These are phyloP conservation scores for Emergomyces africanus DNA, from an alignment of 2,329 filamentous ascomycete genomes.

Conservation along the genomic window DNA sequence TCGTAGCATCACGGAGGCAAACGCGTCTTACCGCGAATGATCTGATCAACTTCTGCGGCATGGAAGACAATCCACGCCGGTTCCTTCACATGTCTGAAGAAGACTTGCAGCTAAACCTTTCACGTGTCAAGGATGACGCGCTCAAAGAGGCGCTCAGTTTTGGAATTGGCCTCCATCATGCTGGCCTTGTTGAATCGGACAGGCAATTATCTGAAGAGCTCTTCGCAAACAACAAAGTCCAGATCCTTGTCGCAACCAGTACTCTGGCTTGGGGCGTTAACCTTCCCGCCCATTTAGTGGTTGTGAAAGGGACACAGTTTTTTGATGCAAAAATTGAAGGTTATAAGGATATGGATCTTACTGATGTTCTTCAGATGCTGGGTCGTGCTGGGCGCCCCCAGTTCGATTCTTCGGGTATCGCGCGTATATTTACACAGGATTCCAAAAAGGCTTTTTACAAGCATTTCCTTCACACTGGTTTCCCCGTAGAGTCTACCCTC, in stretches of 20 bases:
- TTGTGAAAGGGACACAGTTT: constrained; percentile 96
- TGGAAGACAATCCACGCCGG: constrained; percentile 92
- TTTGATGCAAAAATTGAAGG: constrained; percentile 97
- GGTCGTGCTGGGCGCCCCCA: constrained; percentile 91
- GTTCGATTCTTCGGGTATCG: constrained; percentile 91
- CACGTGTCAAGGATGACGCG: constrained; percentile 83
- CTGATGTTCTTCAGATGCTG: constrained; percentile 95
- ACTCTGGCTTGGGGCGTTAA: constrained; percentile 98
- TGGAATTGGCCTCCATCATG: constrained; percentile 93
- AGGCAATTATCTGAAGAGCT: constrained; percentile 84
- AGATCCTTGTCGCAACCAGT: constrained; percentile 89
- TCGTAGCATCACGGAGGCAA: constrained; percentile 89
- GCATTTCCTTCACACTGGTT: constrained; percentile 95
- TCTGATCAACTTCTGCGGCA: constrained; percentile 91
- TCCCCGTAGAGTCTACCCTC: constrained; percentile 90
- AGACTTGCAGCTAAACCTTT: constrained; percentile 76
- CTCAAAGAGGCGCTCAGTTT: constrained; percentile 91
- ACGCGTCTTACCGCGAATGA: constrained; percentile 92
- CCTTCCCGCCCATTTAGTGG: constrained; percentile 86
- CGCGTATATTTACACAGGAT: constrained; percentile 93
- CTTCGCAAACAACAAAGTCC: constrained; percentile 95
- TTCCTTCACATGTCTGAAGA: constrained; percentile 94
- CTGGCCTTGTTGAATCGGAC: constrained; percentile 89
- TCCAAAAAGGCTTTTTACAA: constrained; percentile 99
- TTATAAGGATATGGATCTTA: constrained; percentile 98